Evolutionary conservation across 768 basidiomycete genomes (phyloP).

Genomic region (Leucocoprinus sp.): DNA sequence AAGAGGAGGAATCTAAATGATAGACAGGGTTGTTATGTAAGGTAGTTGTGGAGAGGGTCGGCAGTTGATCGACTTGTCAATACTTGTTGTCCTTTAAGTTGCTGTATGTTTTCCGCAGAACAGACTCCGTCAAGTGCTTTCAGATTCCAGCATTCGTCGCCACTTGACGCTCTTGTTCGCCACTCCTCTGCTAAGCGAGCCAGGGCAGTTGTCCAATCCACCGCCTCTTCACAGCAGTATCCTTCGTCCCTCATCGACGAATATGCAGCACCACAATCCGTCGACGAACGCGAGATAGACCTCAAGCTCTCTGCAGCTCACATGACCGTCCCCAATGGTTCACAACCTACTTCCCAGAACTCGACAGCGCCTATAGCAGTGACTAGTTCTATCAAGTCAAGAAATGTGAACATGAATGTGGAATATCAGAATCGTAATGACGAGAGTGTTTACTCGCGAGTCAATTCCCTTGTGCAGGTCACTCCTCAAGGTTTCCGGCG

Average conservation of each 20-base stretch:
- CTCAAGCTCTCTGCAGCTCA: no score
- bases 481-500: constrained; percentile 35
- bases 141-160: constrained; percentile 37
- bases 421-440: constrained; percentile 29
- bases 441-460: constrained; percentile 34
- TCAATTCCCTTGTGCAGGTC: constrained; percentile 19
- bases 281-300: constrained; percentile 8
- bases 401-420: constrained; percentile 25
- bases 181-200: constrained; percentile 40
- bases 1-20: constrained; percentile 52
- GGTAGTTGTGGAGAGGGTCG: background rate
- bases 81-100: background rate
- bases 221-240: constrained; percentile 10
- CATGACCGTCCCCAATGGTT: constrained; percentile 6
- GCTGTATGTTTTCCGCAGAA: background rate
- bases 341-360: no score
- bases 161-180: constrained; percentile 50
- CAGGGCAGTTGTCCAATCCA: constrained; percentile 12
- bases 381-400: constrained; percentile 11
- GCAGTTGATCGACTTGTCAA: background rate
- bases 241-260: constrained; percentile 2
- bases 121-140: constrained; percentile 16
- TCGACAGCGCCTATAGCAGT: constrained; percentile 33
- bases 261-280: constrained; percentile 3
- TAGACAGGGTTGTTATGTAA: constrained; percentile 9